Evolutionary conservation across 1,139 yeast genomes (phyloP).

Genomic region (Sugiyamaella paludigena): DNA sequence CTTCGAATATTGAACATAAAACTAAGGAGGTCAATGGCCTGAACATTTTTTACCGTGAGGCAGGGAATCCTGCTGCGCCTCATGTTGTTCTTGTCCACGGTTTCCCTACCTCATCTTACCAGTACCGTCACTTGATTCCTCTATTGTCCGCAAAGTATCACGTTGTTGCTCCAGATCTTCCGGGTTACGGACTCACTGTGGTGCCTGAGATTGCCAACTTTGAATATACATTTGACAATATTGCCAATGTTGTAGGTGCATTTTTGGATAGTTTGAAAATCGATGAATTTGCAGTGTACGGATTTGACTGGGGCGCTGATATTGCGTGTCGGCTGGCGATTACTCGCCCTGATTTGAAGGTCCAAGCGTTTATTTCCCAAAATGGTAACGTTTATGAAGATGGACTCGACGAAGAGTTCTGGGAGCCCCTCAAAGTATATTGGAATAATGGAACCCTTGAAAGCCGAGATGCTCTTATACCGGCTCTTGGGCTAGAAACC

Average conservation of each 20-base stretch:
- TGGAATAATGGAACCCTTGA: too few species aligned
- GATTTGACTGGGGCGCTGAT: constrained; percentile 48
- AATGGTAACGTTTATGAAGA: too few species aligned
- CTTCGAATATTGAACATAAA: too few species aligned
- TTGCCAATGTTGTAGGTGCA: constrained; percentile 37
- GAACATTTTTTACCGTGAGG: too few species aligned
- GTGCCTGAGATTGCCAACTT: constrained; percentile 33
- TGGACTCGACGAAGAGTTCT: too few species aligned
- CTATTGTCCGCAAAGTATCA: constrained; percentile 39
- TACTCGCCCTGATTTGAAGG: too few species aligned
- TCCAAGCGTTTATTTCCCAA: too few species aligned
- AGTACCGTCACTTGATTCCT: constrained; percentile 41
- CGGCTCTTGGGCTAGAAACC: too few species aligned
- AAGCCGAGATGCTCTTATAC: too few species aligned
- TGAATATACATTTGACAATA: constrained; percentile 36
- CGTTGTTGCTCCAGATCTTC: constrained; percentile 47
- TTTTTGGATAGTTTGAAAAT: constrained; percentile 36
- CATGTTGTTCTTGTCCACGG: constrained; percentile 45
- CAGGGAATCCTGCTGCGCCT: too few species aligned
- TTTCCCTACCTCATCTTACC: constrained; percentile 44
- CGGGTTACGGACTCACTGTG: constrained; percentile 44
- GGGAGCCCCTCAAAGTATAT: too few species aligned
- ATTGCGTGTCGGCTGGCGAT: constrained; percentile 41
- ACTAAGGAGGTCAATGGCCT: too few species aligned
- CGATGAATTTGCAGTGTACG: constrained; percentile 37